A percentile compares a stretch with the other conserved stretches of the same genome.
Conservation (phyloP, 768 basidiomycete species). For the Hirschioporus abietinus region DNA sequence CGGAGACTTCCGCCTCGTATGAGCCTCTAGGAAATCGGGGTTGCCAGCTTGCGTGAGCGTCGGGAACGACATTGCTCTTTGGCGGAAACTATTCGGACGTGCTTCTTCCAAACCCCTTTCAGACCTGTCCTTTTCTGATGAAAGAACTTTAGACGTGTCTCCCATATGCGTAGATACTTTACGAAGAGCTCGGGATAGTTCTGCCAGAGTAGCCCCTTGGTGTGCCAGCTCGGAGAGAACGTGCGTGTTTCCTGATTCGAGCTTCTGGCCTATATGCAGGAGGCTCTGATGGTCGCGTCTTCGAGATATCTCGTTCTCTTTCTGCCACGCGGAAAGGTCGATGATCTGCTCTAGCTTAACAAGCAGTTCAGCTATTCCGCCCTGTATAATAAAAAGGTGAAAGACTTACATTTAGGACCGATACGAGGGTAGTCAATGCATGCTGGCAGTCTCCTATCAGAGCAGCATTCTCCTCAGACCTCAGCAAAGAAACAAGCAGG, state of each 20-base stretch:
- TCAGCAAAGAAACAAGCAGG: not conserved
- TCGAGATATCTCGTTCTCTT: not conserved
- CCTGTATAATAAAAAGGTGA: not conserved
- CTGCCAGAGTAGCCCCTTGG: slow-evolving; percentile 3
- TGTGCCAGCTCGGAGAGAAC: not conserved
- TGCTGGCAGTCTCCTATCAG: not conserved
- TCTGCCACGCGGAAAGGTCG: not conserved
- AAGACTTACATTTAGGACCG: slow-evolving; percentile 1
- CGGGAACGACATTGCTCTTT: not conserved
- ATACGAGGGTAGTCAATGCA: not conserved
- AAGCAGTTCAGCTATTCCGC: not conserved
- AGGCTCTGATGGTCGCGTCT: not conserved
- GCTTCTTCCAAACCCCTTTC: not conserved
- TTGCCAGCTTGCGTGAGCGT: not conserved
- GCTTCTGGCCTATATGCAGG: not conserved
- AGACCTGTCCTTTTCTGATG: not conserved
- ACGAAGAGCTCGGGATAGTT: not conserved
- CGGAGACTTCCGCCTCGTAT: not conserved
- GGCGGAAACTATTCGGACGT: not conserved
- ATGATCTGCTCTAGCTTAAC: not conserved
- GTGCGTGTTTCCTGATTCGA: not conserved
- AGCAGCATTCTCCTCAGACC: slow-evolving; percentile 1
- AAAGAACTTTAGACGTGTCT: not conserved
- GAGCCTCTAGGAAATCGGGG: not conserved
- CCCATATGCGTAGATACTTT: not conserved